Percentiles rank a stretch among this genome's conserved stretches.
Evolutionary conservation across 1,139 yeast species (phyloP).

Genomic region (Kodamaea alishanica): DNA sequence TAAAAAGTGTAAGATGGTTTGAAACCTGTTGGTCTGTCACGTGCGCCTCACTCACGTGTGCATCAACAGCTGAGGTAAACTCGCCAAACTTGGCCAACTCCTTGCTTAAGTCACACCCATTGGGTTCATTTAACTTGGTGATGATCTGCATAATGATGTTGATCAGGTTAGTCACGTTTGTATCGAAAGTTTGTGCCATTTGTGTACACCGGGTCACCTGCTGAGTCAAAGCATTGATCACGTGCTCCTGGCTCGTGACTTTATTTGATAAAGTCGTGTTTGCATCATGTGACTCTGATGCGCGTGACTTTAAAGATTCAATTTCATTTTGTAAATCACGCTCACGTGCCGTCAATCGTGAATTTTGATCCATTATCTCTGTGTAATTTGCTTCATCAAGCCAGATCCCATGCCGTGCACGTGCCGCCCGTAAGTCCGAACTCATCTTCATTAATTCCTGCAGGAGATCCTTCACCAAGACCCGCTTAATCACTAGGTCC

Average conservation of each 20-base stretch:
- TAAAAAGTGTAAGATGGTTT: no score
- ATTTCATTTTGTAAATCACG: conserved; percentile 17
- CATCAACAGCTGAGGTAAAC: no score
- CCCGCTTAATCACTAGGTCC: conserved; percentile 53
- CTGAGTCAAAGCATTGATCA: no score
- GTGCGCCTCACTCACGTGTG: no score
- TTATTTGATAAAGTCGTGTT: no score
- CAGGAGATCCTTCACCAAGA: conserved; percentile 54
- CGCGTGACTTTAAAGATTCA: conserved; percentile 6
- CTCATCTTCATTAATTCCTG: conserved; percentile 53
- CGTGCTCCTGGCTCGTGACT: no score
- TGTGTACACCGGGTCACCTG: no score
- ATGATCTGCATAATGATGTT: conserved; percentile 3
- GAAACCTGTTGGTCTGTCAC: no score
- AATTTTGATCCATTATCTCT: conserved; percentile 37
- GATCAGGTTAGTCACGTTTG: conserved; percentile 12
- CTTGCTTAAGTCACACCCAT: conserved; percentile 3
- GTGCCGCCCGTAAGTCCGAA: conserved; percentile 59
- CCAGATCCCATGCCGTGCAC: conserved; percentile 57
- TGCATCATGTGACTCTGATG: conserved; percentile 1
- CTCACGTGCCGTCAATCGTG: conserved; percentile 23
- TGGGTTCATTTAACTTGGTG: conserved; percentile 5
- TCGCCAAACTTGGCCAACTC: neutral
- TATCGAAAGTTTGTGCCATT: no score
- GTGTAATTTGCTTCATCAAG: conserved; percentile 58